Conservation (phyloP, 768 basidiomycete species). For the Tylopilus sp. region DNA sequence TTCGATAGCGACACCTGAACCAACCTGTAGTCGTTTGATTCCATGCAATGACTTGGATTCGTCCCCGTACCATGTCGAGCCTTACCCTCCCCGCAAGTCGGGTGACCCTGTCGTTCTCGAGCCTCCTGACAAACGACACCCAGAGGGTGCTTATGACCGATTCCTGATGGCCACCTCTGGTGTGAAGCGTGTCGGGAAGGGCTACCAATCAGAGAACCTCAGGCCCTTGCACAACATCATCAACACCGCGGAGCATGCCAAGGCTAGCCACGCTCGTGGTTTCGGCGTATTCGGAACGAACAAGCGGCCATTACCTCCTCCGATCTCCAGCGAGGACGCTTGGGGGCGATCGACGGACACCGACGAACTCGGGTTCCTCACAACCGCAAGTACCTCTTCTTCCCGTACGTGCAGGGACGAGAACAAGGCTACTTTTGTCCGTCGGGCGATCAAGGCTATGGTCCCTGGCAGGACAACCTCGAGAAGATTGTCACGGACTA, state of each 20-base stretch:
- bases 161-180: constrained; percentile 80
- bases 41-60: constrained; percentile 47
- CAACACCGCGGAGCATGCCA: constrained; percentile 21
- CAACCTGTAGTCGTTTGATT: constrained; percentile 8
- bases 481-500: constrained; percentile 45
- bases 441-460: constrained; percentile 74
- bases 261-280: constrained; percentile 18
- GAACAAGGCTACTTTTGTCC: constrained; percentile 49
- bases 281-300: constrained; percentile 30
- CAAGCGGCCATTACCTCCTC: constrained; percentile 63
- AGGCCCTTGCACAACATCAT: constrained; percentile 39
- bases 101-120: constrained; percentile 38
- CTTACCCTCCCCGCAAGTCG: constrained; percentile 53
- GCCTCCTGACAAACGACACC: constrained; percentile 54
- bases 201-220: constrained; percentile 71
- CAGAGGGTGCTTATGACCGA: constrained; percentile 78
- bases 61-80: constrained; percentile 62
- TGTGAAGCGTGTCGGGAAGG: constrained; percentile 75
- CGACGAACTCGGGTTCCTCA: constrained; percentile 64
- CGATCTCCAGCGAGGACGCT: constrained; percentile 64
- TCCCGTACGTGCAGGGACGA: constrained; percentile 42
- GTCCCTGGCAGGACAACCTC: constrained; percentile 60
- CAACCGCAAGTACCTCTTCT: constrained; percentile 19
- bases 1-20: constrained; percentile 26
- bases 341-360: constrained; percentile 46